Percentiles rank a stretch among this genome's conserved stretches.
phyloP scores from a whole-genome alignment of 2,329 filamentous ascomycete species.

The Microdochium paspali region DNA sequence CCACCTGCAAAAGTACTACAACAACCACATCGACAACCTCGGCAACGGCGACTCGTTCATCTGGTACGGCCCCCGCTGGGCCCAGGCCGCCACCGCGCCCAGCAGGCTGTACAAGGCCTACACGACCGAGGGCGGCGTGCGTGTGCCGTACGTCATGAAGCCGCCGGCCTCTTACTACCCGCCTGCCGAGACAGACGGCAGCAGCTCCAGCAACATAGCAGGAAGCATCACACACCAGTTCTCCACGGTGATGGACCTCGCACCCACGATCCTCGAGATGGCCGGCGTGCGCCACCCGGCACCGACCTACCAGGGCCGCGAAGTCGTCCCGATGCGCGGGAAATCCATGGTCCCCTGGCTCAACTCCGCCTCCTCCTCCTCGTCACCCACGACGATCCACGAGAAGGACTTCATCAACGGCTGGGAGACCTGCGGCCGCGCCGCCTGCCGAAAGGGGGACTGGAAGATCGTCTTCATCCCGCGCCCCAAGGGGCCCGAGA shows the following conservation, averaged over 20 bases:
- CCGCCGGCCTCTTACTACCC: slow-evolving; percentile 16
- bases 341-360: slow-evolving; percentile 23
- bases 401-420: slow-evolving; percentile 25
- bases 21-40: slow-evolving; percentile 48
- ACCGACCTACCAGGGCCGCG: slow-evolving; percentile 30
- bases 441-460: slow-evolving; percentile 23
- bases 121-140: slow-evolving; percentile 38
- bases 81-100: slow-evolving; percentile 27
- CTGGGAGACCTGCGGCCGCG: slow-evolving; percentile 25
- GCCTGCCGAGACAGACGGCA: neutral
- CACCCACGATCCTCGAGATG: slow-evolving; percentile 37
- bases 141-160: slow-evolving; percentile 40
- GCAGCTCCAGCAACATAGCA: neutral
- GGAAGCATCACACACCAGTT: slow-evolving; percentile 38
- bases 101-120: slow-evolving; percentile 28
- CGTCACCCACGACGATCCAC: slow-evolving; percentile 17
- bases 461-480: slow-evolving; percentile 36
- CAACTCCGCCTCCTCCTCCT: neutral
- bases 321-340: slow-evolving; percentile 22
- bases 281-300: slow-evolving; percentile 40
- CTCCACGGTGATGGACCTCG: slow-evolving; percentile 41
- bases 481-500: slow-evolving; percentile 35
- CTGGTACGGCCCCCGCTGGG: slow-evolving; percentile 51
- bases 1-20: slow-evolving; percentile 45
- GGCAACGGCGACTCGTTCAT: slow-evolving; percentile 48